These are phyloP conservation scores for Curvularia sp. DNA, from an alignment of 2,329 filamentous ascomycete species.

Conservation along the genomic window DNA sequence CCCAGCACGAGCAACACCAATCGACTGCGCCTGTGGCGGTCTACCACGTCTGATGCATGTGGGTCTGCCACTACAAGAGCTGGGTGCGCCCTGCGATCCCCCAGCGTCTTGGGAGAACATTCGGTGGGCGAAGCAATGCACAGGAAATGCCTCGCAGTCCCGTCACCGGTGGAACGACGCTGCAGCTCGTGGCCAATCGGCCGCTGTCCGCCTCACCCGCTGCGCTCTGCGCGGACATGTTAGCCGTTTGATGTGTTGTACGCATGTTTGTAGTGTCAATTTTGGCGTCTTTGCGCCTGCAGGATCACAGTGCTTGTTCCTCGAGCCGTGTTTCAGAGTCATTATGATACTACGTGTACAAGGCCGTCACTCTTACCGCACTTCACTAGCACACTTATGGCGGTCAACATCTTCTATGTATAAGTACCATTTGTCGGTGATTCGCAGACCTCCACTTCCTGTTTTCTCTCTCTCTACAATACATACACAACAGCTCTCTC, in stretches of 20 bases:
- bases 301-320: slow-evolving; percentile 3
- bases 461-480: slow-evolving; percentile 12
- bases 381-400: slow-evolving; percentile 12
- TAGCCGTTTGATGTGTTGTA: slow-evolving; percentile 18
- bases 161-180: slow-evolving; percentile 12
- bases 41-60: slow-evolving; percentile 19
- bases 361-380: slow-evolving; percentile 12
- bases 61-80: slow-evolving; percentile 18
- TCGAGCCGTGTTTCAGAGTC: slow-evolving; percentile 16
- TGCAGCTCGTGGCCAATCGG: slow-evolving; percentile 13
- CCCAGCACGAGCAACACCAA: slow-evolving; percentile 10
- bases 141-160: slow-evolving; percentile 10
- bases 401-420: slow-evolving; percentile 12
- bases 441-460: slow-evolving; percentile 5
- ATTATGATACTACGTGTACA: slow-evolving; percentile 18
- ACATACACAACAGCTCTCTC: slow-evolving; percentile 12
- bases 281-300: slow-evolving; percentile 14
- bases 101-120: neutral
- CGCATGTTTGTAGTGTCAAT: slow-evolving; percentile 11
- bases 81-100: slow-evolving; percentile 14
- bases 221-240: slow-evolving; percentile 9
- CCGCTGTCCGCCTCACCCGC: slow-evolving; percentile 15
- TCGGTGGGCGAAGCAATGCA: slow-evolving; percentile 12
- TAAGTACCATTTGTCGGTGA: slow-evolving; percentile 11
- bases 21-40: slow-evolving; percentile 14